Evolutionary conservation across 495 filamentous ascomycete species (phyloP), one percentile per base, ranked within the genome.

Genomic region (Margaritispora aquatica): DNA sequence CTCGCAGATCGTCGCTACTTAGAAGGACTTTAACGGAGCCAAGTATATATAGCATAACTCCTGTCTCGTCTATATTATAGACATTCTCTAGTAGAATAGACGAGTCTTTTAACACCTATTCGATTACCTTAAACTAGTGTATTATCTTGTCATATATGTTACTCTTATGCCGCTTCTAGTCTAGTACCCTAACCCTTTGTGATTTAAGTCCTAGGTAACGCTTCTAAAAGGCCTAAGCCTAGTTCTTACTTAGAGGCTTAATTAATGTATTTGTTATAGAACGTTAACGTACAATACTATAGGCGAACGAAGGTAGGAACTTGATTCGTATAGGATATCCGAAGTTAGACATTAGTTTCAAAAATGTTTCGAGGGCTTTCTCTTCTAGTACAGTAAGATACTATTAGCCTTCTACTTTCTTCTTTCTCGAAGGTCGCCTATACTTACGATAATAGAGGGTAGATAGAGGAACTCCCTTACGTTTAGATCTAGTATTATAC

Each of bases 121-220:
- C 26, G 24, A 69, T 63, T 22, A 70, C 60, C 51, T 67, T 58
- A 66, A 75, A 72, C 70, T 62, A 75, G 60, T 72, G 62, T 54
- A 54, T 64, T 17, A 75, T 62, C 66, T 73, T 75, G 2, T 68
- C 60, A 64, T 73, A 70, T 34, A 71, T 75, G 29, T 75, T 66
- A 48, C 68, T 70, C 44, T 68, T 59, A 49, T 68, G 52, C 8
- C 55, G 59, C 47, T 68, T 62, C 66, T 58, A 71, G 59, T 62
- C 59, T 34, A 69, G 15, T 22, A n/a, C 44, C 44, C 21, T 5
- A 19, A 47, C 44, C 20, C 44, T n/a, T 47, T n/a, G 44, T 44
- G 55, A 38, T 54, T 64, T 64, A 49, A 70, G 64, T 38, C 34
- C 59, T 59, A 59, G 64, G 50, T 69, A 44, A 44, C 68, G 65